Conservation (phyloP, 352 stramenopile species). For the Pythium grandisporangium region DNA sequence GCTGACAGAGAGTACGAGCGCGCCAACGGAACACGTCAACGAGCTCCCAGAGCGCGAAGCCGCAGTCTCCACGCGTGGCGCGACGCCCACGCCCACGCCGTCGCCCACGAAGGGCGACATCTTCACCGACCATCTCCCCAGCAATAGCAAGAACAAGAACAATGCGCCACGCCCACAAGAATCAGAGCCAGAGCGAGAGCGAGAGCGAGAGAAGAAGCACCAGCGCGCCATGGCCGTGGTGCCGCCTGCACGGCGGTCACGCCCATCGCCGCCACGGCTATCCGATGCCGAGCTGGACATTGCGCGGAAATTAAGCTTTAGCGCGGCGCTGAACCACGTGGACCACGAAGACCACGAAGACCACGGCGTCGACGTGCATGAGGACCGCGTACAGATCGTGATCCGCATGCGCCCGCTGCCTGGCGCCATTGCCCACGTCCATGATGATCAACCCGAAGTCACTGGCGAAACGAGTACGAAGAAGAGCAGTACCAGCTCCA, state of each 20-base stretch:
- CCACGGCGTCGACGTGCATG: conserved; percentile 11
- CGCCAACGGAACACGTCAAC: conserved; percentile 3
- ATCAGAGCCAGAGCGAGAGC: background rate
- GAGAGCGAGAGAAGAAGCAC: too few relatives aligned
- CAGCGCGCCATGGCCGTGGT: too few relatives aligned
- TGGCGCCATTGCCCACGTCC: background rate
- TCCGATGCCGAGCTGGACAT: conserved; percentile 21
- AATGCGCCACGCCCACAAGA: background rate
- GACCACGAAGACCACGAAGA: conserved; percentile 14
- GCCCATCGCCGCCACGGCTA: conserved; percentile 3
- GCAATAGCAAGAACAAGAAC: background rate
- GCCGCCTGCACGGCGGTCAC: too few relatives aligned
- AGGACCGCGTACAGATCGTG: conserved; percentile 38
- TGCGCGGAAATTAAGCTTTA: conserved; percentile 64
- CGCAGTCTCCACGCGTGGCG: too few relatives aligned
- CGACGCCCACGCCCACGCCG: too few relatives aligned
- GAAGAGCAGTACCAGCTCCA: background rate
- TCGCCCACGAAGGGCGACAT: too few relatives aligned
- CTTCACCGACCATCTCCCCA: too few relatives aligned
- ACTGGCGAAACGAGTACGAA: conserved; percentile 1
- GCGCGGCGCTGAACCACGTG: conserved; percentile 21
- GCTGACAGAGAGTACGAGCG: conserved; percentile 3
- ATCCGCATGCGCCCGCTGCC: conserved; percentile 57
- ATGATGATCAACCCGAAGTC: background rate
- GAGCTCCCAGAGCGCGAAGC: too few relatives aligned